phyloP scores from a whole-genome alignment of 768 basidiomycete genomes.

The Termitomyces sp. region DNA sequence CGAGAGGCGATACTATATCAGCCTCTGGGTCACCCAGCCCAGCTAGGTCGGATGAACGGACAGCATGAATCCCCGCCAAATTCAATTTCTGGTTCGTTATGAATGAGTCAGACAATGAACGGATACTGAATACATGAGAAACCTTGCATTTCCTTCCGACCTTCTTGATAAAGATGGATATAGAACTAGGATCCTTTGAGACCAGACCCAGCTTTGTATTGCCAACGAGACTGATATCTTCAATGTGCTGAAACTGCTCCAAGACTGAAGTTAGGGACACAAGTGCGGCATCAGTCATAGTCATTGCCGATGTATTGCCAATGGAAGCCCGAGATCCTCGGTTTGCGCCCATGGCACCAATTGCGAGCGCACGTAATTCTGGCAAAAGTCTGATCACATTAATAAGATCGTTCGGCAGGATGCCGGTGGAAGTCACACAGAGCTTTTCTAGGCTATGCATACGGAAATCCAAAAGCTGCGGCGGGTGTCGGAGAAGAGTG shows the following conservation, averaged over 20 bases:
- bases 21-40: constrained; percentile 36
- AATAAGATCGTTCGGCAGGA: constrained; percentile 35
- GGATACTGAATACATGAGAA: constrained; percentile 4
- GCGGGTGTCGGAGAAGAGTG: constrained; percentile 43
- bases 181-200: constrained; percentile 24
- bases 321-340: constrained; percentile 38
- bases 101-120: not conserved
- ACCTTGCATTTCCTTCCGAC: constrained; percentile 61
- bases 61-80: constrained; percentile 42
- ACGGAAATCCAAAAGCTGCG: constrained; percentile 10
- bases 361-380: constrained; percentile 39
- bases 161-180: constrained; percentile 39
- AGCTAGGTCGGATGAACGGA: constrained; percentile 46
- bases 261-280: constrained; percentile 35
- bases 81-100: constrained; percentile 43
- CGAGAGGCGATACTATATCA: constrained; percentile 31
- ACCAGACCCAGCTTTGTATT: constrained; percentile 53
- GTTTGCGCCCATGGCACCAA: constrained; percentile 54
- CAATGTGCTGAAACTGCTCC: constrained; percentile 29
- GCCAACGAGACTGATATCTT: constrained; percentile 55
- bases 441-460: constrained; percentile 46
- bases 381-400: constrained; percentile 31
- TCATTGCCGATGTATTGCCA: constrained; percentile 43
- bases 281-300: constrained; percentile 48
- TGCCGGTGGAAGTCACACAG: constrained; percentile 51